A percentile compares a stretch with the other conserved stretches of the same genome.
Conservation (phyloP, 2,329 filamentous ascomycete genomes). For the Pestalotiopsis sp. region DNA sequence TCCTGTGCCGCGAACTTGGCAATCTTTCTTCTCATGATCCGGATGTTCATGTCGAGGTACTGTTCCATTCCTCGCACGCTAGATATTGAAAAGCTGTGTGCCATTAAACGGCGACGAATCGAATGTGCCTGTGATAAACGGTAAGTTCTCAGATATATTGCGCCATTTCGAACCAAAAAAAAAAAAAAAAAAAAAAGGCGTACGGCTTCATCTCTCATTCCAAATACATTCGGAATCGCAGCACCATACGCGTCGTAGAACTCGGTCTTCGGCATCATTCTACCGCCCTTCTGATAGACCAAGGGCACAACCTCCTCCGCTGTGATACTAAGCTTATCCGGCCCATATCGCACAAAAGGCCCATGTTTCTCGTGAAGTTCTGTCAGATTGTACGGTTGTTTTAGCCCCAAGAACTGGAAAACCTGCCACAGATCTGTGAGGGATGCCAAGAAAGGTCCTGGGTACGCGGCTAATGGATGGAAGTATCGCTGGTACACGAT, state of each 20-base stretch:
- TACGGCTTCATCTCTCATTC: constrained; percentile 1
- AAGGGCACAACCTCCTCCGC: constrained; percentile 5
- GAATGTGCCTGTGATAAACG: neutral
- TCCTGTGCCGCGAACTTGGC: neutral
- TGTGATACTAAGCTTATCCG: constrained; percentile 5
- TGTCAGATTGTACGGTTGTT: constrained; percentile 5
- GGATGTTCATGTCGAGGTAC: constrained; percentile 2
- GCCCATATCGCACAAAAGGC: neutral
- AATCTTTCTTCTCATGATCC: constrained; percentile 3
- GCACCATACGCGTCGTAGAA: constrained; percentile 7
- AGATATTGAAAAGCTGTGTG: constrained; percentile 4
- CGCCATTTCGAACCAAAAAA: neutral
- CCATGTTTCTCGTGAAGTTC: constrained; percentile 5
- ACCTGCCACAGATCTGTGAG: constrained; percentile 6
- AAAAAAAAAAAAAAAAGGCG: neutral
- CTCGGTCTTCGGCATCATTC: constrained; percentile 6
- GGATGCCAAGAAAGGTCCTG: constrained; percentile 4
- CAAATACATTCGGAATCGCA: constrained; percentile 4
- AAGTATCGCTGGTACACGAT: constrained; percentile 9
- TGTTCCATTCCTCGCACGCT: constrained; percentile 6
- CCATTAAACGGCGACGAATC: neutral
- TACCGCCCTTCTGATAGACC: constrained; percentile 6
- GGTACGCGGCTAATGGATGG: neutral
- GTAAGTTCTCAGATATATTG: neutral
- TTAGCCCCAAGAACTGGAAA: neutral